phyloP scores from a whole-genome alignment of 768 basidiomycete species.

The Dendrothele bispora region DNA sequence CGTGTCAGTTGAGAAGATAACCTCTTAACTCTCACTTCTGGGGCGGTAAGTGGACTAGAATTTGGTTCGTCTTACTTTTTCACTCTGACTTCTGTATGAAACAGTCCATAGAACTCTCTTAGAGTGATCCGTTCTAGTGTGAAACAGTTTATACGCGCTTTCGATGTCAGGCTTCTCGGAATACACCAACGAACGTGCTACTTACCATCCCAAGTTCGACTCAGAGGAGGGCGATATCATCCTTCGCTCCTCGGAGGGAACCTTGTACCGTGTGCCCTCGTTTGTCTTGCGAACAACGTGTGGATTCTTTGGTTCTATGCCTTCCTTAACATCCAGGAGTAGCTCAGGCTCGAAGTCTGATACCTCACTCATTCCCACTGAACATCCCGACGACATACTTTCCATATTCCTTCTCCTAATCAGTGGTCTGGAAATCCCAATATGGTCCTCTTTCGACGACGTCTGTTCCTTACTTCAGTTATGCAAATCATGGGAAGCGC shows the following conservation, averaged over 20 bases:
- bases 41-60: too few relatives aligned
- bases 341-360: background rate
- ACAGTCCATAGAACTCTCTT: too few relatives aligned
- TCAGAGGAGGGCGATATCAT: conserved; percentile 40
- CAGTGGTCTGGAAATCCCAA: conserved; percentile 38
- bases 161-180: too few relatives aligned
- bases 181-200: too few relatives aligned
- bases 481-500: conserved; percentile 47
- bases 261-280: conserved; percentile 43
- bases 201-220: conserved; percentile 35
- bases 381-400: conserved; percentile 35
- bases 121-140: too few relatives aligned
- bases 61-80: too few relatives aligned
- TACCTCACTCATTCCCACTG: conserved; percentile 20
- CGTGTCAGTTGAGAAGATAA: too few relatives aligned
- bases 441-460: conserved; percentile 41
- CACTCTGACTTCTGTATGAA: too few relatives aligned
- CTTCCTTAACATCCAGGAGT: conserved; percentile 20
- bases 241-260: conserved; percentile 40
- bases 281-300: conserved; percentile 42
- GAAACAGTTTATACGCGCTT: too few relatives aligned
- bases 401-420: conserved; percentile 40
- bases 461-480: conserved; percentile 37
- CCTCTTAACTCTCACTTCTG: too few relatives aligned
- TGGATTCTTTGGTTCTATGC: conserved; percentile 34